Percentiles rank a stretch among this genome's conserved stretches.
These are phyloP conservation scores for Adiantum capillusveneris DNA, from an alignment of 75 land plant species.

Conservation along the genomic window DNA sequence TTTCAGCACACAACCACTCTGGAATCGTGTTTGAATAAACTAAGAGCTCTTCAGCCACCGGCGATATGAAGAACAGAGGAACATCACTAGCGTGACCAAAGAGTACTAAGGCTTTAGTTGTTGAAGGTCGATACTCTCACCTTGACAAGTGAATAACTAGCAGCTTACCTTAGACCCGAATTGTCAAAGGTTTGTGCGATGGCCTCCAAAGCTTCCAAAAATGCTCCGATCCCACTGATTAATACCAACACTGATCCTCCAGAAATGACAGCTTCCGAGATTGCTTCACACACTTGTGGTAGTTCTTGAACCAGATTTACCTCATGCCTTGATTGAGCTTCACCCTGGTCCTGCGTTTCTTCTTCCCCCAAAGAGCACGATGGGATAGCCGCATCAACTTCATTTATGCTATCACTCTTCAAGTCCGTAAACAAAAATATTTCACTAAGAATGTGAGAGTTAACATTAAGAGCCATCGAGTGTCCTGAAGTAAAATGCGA, in stretches of 20 bases:
- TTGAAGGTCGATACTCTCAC: not conserved
- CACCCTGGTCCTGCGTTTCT: too few relatives aligned
- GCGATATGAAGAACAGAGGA: constrained; percentile 66
- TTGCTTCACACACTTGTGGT: constrained; percentile 40
- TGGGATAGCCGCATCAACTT: not conserved
- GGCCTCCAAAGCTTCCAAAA: constrained; percentile 64
- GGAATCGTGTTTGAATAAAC: constrained; percentile 68
- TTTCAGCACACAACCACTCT: constrained; percentile 73
- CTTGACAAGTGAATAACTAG: not conserved
- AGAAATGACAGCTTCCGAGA: constrained; percentile 38
- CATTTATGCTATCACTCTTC: not conserved
- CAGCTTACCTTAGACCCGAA: not conserved
- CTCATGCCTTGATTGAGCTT: too few relatives aligned
- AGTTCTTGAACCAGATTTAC: constrained; percentile 18
- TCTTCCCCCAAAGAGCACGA: too few relatives aligned
- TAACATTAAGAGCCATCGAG: constrained; percentile 54
- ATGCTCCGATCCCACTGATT: constrained; percentile 39
- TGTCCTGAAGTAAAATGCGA: constrained; percentile 38
- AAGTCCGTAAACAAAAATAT: constrained; percentile 54
- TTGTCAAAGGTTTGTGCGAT: constrained; percentile 20
- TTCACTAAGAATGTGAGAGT: constrained; percentile 45
- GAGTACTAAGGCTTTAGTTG: not conserved
- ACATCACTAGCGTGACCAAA: not conserved
- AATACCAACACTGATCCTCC: constrained; percentile 86
- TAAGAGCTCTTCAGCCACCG: constrained; percentile 71